Evolutionary conservation across 345 rosid species (phyloP).

Genomic region (Eucalyptus microcorys): DNA sequence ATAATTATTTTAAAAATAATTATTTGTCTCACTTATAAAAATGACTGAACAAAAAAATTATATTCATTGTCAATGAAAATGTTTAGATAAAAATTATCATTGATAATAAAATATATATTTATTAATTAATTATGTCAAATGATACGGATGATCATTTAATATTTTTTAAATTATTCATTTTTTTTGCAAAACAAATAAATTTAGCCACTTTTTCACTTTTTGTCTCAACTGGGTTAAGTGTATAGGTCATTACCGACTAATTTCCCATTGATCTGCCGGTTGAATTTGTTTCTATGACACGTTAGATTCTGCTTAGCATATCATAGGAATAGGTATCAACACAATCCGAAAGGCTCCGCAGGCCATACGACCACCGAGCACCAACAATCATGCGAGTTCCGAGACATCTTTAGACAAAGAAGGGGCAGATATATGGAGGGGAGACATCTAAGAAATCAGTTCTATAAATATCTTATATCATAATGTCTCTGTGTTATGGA

Average conservation of each 20-base stretch:
- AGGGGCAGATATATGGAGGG: background rate
- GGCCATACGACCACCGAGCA: background rate
- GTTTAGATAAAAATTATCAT: background rate
- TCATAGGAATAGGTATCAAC: background rate
- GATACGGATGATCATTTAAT: fast-evolving
- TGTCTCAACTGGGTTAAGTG: fast-evolving
- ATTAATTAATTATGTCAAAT: background rate
- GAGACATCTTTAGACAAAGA: background rate
- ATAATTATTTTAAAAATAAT: background rate
- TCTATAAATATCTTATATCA: background rate
- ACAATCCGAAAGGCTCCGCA: background rate
- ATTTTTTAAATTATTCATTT: background rate
- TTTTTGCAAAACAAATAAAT: background rate
- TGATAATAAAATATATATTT: background rate
- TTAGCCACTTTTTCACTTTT: background rate
- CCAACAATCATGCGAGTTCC: background rate
- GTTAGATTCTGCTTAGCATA: background rate
- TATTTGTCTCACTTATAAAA: background rate
- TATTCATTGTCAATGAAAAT: background rate
- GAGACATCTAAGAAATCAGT: background rate
- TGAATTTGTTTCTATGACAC: background rate
- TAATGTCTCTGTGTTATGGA: background rate
- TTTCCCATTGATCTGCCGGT: background rate
- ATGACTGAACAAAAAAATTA: background rate
- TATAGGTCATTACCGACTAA: background rate